These are phyloP conservation scores for Rhodotorula babjevae DNA, from an alignment of 768 basidiomycete species.

Conservation along the genomic window DNA sequence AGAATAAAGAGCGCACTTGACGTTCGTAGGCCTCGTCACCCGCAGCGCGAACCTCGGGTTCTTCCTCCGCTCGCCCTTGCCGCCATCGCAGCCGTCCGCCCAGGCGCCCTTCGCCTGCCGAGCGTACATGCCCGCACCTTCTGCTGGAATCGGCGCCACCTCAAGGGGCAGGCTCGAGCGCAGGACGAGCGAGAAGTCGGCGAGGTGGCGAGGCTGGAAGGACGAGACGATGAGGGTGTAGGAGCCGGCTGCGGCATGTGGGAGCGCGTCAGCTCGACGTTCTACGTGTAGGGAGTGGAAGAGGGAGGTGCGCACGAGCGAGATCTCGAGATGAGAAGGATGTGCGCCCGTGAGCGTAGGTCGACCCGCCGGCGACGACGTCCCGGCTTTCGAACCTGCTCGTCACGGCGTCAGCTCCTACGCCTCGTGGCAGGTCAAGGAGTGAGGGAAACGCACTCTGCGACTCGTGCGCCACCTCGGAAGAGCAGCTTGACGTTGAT, in stretches of 20 bases:
- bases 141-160: slow-evolving; percentile 64
- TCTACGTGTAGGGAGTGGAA: neutral
- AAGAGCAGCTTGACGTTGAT: slow-evolving; percentile 69
- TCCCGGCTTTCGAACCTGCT: slow-evolving; percentile 59
- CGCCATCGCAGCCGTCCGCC: slow-evolving; percentile 50
- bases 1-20: slow-evolving; percentile 54
- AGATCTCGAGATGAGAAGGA: slow-evolving; percentile 54
- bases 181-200: slow-evolving; percentile 61
- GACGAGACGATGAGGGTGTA: slow-evolving; percentile 81
- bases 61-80: neutral
- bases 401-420: too few relatives aligned
- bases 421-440: too few relatives aligned
- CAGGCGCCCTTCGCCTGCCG: slow-evolving; percentile 67
- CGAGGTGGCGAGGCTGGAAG: slow-evolving; percentile 68
- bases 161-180: slow-evolving; percentile 56
- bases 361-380: slow-evolving; percentile 66
- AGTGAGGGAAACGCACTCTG: slow-evolving; percentile 57
- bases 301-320: slow-evolving; percentile 54
- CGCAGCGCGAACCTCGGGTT: slow-evolving; percentile 69
- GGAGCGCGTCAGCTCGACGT: neutral
- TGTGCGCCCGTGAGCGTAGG: slow-evolving; percentile 75
- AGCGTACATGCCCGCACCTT: slow-evolving; percentile 83
- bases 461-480: slow-evolving; percentile 67
- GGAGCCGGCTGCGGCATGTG: slow-evolving; percentile 57
- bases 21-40: slow-evolving; percentile 51